Percentiles rank a stretch among this genome's conserved stretches.
Conservation (phyloP, 768 basidiomycete species). For the Hirschioporus abietinus region DNA sequence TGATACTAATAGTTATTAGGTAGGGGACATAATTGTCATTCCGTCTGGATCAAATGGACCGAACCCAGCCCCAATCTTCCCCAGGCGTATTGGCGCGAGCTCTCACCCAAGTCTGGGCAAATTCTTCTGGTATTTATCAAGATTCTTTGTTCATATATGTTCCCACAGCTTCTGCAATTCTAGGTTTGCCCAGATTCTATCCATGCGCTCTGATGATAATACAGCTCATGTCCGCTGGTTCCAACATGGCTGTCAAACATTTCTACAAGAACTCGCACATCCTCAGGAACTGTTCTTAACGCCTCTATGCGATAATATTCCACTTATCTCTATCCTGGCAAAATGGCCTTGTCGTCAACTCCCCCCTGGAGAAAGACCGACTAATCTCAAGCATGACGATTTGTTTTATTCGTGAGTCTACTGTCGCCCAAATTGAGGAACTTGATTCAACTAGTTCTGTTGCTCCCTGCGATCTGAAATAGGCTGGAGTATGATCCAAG, state of each 20-base stretch:
- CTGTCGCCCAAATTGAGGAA: constrained; percentile 4
- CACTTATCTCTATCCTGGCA: constrained; percentile 36
- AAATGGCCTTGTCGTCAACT: constrained; percentile 42
- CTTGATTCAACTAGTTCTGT: constrained; percentile 7
- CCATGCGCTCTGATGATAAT: constrained; percentile 38
- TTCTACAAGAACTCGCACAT: constrained; percentile 55
- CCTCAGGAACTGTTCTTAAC: constrained; percentile 63
- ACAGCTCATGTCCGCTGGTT: constrained; percentile 70
- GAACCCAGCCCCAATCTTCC: constrained; percentile 27
- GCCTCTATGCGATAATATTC: constrained; percentile 43
- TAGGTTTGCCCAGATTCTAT: constrained; percentile 68
- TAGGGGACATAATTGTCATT: constrained; percentile 59
- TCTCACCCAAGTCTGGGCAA: constrained; percentile 39
- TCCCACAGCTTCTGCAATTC: constrained; percentile 4
- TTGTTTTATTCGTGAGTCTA: constrained; percentile 53
- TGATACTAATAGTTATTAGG: constrained; percentile 27
- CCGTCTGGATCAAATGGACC: constrained; percentile 31
- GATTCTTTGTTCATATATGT: not conserved
- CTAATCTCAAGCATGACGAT: constrained; percentile 28
- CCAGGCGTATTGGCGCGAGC: constrained; percentile 27
- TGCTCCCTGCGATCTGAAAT: not conserved
- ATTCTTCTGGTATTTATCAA: constrained; percentile 54
- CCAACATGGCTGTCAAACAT: constrained; percentile 58
- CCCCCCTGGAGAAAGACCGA: constrained; percentile 12
- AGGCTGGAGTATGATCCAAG: not conserved